Percentiles rank a stretch among this genome's conserved stretches.
Evolutionary conservation across 495 filamentous ascomycete species (phyloP).

Genomic region (Neurospora tetraspora): DNA sequence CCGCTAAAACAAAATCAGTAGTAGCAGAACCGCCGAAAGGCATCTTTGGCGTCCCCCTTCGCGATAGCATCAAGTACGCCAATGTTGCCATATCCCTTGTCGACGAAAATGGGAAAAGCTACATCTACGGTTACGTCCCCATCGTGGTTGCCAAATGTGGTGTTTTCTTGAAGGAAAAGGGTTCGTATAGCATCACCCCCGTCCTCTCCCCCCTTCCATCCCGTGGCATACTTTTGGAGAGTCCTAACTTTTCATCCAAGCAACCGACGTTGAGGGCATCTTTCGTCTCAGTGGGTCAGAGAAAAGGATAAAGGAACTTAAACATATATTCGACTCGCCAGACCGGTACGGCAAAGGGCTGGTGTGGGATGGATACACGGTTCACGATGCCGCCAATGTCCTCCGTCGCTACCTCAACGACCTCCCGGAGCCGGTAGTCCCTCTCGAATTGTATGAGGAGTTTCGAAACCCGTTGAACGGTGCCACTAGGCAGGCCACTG

Average conservation of each 20-base stretch:
- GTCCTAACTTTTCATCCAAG: slow-evolving; percentile 33
- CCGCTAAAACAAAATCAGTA: slow-evolving; percentile 12
- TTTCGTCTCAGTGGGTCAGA: slow-evolving; percentile 95
- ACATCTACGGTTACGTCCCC: slow-evolving; percentile 97
- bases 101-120: slow-evolving; percentile 82
- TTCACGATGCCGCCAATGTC: slow-evolving; percentile 97
- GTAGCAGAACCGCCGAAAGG: slow-evolving; percentile 31
- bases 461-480: slow-evolving; percentile 78
- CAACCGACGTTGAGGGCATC: slow-evolving; percentile 92
- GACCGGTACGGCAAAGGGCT: slow-evolving; percentile 95
- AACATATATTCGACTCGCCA: slow-evolving; percentile 83
- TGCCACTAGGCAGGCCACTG: slow-evolving; percentile 64
- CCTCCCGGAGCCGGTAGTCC: slow-evolving; percentile 91
- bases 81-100: slow-evolving; percentile 97
- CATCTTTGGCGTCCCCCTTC: slow-evolving; percentile 93
- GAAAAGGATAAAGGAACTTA: slow-evolving; percentile 94
- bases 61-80: slow-evolving; percentile 91
- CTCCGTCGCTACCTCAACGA: slow-evolving; percentile 91
- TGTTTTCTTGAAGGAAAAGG: slow-evolving; percentile 97
- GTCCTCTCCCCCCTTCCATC: background rate
- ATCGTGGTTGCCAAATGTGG: slow-evolving; percentile 99
- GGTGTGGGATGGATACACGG: slow-evolving; percentile 95
- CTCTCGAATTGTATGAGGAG: slow-evolving; percentile 81
- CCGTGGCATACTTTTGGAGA: slow-evolving; percentile 12
- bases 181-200: slow-evolving; percentile 37